phyloP scores from a whole-genome alignment of 208 protist genomes.

The Trypanosoma scelopori region DNA sequence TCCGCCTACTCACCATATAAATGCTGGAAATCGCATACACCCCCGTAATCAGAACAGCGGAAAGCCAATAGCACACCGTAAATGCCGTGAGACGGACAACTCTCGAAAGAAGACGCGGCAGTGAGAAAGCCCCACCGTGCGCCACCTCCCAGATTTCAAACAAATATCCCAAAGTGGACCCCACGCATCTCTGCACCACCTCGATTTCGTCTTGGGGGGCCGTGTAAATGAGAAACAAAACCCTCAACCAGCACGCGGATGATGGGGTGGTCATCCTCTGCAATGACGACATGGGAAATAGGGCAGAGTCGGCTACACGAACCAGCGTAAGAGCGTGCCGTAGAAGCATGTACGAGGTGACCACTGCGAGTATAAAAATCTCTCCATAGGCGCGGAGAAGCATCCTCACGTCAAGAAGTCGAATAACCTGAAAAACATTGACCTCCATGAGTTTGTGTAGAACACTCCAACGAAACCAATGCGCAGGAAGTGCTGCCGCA shows the following conservation, averaged over 20 bases:
- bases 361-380: neutral
- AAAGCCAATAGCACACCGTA: conserved; percentile 16
- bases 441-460: conserved; percentile 5
- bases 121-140: neutral
- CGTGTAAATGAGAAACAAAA: conserved; percentile 7
- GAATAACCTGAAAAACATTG: conserved; percentile 13
- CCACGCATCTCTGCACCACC: neutral
- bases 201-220: conserved; percentile 3
- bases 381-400: conserved; percentile 17
- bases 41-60: conserved; percentile 8
- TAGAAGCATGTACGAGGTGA: conserved; percentile 10
- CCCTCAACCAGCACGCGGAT: conserved; percentile 1
- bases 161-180: neutral
- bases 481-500: neutral
- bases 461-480: conserved; percentile 14
- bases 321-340: conserved; percentile 7
- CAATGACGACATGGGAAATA: conserved; percentile 8
- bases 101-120: conserved; percentile 11
- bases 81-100: conserved; percentile 14
- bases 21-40: conserved; percentile 9
- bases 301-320: neutral
- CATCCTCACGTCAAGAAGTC: neutral
- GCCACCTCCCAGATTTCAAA: conserved; percentile 18
- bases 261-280: neutral
- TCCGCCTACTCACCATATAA: conserved; percentile 5